A percentile compares a stretch with the other conserved stretches of the same genome.
Conservation (phyloP, 108 stramenopile species). For the Conticribra guillardii region DNA sequence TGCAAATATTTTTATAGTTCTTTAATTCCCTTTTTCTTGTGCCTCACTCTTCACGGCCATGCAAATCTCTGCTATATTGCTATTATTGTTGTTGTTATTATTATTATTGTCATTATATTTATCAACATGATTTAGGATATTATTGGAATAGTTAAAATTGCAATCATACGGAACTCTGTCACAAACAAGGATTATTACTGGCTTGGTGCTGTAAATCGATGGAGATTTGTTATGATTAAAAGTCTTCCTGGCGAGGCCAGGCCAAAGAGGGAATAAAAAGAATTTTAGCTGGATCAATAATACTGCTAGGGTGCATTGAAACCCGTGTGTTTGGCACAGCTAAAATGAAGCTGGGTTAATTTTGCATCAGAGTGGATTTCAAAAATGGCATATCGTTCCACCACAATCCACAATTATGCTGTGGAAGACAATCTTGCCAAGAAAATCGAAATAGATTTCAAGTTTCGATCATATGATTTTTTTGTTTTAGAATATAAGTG, state of each 20-base stretch:
- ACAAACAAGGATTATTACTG: constrained; percentile 29
- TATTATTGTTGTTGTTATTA: background rate
- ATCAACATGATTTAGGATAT: constrained; percentile 21
- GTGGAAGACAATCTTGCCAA: no score
- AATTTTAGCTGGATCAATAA: background rate
- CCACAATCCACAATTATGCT: no score
- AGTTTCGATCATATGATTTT: no score
- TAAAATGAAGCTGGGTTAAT: no score
- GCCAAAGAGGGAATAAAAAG: constrained; percentile 3
- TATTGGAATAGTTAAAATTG: constrained; percentile 28
- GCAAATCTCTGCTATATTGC: background rate
- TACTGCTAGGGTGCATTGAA: background rate
- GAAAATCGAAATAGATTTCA: no score
- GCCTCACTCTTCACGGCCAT: no score
- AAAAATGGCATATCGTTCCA: no score
- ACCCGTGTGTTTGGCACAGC: no score
- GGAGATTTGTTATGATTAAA: constrained; percentile 25
- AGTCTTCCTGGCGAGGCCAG: constrained; percentile 13
- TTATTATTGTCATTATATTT: background rate
- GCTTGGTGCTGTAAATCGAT: constrained; percentile 31
- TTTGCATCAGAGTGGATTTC: no score
- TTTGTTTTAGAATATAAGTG: no score
- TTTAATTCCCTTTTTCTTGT: no score
- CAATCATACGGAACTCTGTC: constrained; percentile 11
- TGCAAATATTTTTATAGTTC: no score